These are phyloP conservation scores for Saccharomycopsis malanga DNA, from an alignment of 805 yeast genomes.

Conservation along the genomic window DNA sequence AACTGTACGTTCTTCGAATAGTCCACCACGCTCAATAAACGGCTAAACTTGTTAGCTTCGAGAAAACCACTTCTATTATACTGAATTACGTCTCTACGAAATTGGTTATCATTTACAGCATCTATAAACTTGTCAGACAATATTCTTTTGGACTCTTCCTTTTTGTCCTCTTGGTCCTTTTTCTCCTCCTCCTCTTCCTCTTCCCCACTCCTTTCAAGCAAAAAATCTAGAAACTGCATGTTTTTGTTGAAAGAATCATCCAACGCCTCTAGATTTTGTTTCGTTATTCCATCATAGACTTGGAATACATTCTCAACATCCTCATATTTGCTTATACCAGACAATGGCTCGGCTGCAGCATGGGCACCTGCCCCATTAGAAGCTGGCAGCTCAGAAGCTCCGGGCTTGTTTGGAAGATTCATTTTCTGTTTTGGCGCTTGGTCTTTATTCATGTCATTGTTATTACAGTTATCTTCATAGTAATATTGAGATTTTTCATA, in stretches of 20 bases:
- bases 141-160: not conserved
- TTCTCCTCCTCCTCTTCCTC: not conserved
- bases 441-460: too few relatives aligned
- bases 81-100: not conserved
- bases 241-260: constrained; percentile 8
- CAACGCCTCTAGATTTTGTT: constrained; percentile 5
- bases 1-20: not conserved
- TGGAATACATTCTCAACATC: not conserved
- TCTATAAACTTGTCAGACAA: not conserved
- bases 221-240: constrained; percentile 2
- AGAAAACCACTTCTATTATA: constrained; percentile 2
- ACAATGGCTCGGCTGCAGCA: too few relatives aligned
- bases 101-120: not conserved
- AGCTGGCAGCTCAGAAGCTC: too few relatives aligned
- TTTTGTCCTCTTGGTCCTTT: not conserved
- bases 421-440: too few relatives aligned
- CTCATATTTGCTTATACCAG: not conserved
- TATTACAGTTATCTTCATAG: too few relatives aligned
- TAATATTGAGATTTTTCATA: too few relatives aligned
- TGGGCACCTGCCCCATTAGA: too few relatives aligned
- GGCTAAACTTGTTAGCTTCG: constrained; percentile 1
- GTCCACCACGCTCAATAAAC: not conserved
- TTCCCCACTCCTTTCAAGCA: constrained; percentile 6
- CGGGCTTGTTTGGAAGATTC: too few relatives aligned
- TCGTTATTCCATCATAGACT: constrained; percentile 2